These are phyloP conservation scores for Xylariales sp. DNA, from an alignment of 2,329 filamentous ascomycete genomes.

Conservation along the genomic window DNA sequence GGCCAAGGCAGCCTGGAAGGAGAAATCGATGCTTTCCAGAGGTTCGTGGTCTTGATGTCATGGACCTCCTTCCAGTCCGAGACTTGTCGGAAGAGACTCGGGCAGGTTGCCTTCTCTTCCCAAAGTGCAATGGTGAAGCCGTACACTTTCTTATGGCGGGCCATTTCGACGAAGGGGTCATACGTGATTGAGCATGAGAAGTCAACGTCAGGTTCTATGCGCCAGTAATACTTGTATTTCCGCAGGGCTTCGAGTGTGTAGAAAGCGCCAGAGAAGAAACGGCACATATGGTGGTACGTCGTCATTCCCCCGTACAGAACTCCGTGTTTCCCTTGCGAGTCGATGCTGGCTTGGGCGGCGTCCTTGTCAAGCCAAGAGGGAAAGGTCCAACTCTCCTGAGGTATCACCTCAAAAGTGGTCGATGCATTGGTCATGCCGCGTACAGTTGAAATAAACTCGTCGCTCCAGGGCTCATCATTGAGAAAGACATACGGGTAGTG, in stretches of 20 bases:
- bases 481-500: conserved; percentile 42
- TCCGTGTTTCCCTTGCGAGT: conserved; percentile 24
- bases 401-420: conserved; percentile 36
- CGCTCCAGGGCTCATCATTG: conserved; percentile 38
- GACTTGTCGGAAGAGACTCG: conserved; percentile 34
- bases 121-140: conserved; percentile 39
- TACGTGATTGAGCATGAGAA: conserved; percentile 41
- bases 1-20: conserved; percentile 37
- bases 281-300: conserved; percentile 37
- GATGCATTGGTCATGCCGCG: conserved; percentile 30
- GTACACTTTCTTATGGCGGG: conserved; percentile 36
- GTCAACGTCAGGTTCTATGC: conserved; percentile 40
- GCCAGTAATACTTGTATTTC: conserved; percentile 42
- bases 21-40: conserved; percentile 36
- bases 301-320: conserved; percentile 34
- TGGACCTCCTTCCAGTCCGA: conserved; percentile 34
- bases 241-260: conserved; percentile 35
- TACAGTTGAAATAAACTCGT: conserved; percentile 32
- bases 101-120: conserved; percentile 37
- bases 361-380: conserved; percentile 29
- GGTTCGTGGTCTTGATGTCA: conserved; percentile 27
- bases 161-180: conserved; percentile 43
- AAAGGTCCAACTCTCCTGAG: conserved; percentile 34
- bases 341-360: conserved; percentile 26
- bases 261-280: conserved; percentile 39